Conservation (phyloP, 2,329 filamentous ascomycete species). For the Penicillium corylophilum region DNA sequence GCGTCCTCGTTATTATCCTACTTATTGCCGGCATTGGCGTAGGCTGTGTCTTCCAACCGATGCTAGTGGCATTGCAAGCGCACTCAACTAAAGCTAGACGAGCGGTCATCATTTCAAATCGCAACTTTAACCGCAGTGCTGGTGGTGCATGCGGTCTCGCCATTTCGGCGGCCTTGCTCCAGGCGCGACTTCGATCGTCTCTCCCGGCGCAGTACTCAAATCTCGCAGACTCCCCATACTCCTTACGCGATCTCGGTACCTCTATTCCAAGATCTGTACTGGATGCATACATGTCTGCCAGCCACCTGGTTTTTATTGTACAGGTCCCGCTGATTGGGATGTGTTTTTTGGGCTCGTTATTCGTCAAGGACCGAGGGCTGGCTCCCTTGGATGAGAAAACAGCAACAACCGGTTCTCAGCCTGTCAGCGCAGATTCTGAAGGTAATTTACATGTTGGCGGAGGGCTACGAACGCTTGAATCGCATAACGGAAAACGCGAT, state of each 20-base stretch:
- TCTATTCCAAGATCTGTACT: constrained; percentile 42
- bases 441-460: not conserved
- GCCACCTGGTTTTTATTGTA: constrained; percentile 54
- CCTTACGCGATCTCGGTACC: not conserved
- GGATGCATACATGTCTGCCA: constrained; percentile 53
- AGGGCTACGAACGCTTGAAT: not conserved
- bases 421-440: not conserved
- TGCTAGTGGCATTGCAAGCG: constrained; percentile 56
- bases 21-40: constrained; percentile 51
- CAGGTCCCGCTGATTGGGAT: constrained; percentile 54
- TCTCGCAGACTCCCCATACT: not conserved
- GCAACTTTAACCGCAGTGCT: constrained; percentile 60
- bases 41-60: constrained; percentile 52
- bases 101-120: constrained; percentile 60
- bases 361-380: constrained; percentile 53
- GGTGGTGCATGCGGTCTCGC: constrained; percentile 59
- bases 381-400: not conserved
- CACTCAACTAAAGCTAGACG: constrained; percentile 56
- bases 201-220: not conserved
- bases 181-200: constrained; percentile 31
- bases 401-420: not conserved
- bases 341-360: constrained; percentile 50
- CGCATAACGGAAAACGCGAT: not conserved
- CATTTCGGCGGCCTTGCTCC: constrained; percentile 53
- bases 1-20: not conserved